Conservation (phyloP, 192 early-diverging fungal species). For the Linnemannia zychae region DNA sequence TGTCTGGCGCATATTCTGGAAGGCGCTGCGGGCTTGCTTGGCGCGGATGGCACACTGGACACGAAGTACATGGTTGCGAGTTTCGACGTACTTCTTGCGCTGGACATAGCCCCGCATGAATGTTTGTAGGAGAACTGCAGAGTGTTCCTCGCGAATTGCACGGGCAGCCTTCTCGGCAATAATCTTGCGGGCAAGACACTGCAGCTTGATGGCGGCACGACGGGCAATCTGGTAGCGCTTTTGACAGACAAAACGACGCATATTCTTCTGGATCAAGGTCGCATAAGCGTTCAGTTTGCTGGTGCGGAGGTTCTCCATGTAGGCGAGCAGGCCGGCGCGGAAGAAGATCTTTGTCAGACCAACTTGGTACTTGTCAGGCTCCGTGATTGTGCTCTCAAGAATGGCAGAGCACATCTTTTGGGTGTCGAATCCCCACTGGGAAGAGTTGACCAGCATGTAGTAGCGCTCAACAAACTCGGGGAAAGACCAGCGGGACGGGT, state of each 20-base stretch:
- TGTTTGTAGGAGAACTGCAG: conserved; percentile 85
- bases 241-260: conserved; percentile 77
- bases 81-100: conserved; percentile 59
- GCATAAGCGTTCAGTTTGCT: conserved; percentile 87
- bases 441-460: conserved; percentile 70
- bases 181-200: conserved; percentile 73
- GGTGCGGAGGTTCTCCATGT: conserved; percentile 89
- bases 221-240: conserved; percentile 69
- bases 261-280: conserved; percentile 91
- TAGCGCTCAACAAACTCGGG: conserved; percentile 93
- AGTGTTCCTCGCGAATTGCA: conserved; percentile 70
- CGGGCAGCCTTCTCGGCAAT: conserved; percentile 68
- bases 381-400: conserved; percentile 75
- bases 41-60: conserved; percentile 81
- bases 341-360: conserved; percentile 98
- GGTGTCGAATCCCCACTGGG: conserved; percentile 69
- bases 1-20: conserved; percentile 68
- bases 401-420: conserved; percentile 73
- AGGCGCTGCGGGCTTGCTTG: conserved; percentile 72
- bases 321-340: conserved; percentile 94
- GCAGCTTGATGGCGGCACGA: conserved; percentile 75
- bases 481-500: conserved; percentile 91
- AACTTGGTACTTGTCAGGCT: conserved; percentile 92
- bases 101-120: conserved; percentile 75
- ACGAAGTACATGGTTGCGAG: conserved; percentile 66